These are phyloP conservation scores for Anacardium occidentale DNA, from an alignment of 345 rosid genomes.

Conservation along the genomic window DNA sequence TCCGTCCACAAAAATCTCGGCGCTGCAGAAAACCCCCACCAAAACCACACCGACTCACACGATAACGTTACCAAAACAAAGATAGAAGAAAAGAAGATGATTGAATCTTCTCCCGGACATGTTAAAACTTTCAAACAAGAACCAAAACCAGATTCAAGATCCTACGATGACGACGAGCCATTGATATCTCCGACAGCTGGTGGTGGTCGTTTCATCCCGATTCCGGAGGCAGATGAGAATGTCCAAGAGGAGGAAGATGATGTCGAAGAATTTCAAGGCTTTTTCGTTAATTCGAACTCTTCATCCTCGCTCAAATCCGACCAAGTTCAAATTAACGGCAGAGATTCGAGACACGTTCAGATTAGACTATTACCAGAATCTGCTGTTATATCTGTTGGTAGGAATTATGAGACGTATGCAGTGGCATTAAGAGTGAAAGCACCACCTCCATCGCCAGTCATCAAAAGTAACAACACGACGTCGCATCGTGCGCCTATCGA, in stretches of 20 bases:
- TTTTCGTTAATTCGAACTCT: slow-evolving; percentile 52
- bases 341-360: slow-evolving; percentile 58
- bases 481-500: slow-evolving; percentile 69
- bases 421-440: slow-evolving; percentile 64
- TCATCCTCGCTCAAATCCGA: slow-evolving; percentile 47
- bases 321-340: slow-evolving; percentile 28
- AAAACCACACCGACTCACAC: slow-evolving; percentile 18
- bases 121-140: slow-evolving; percentile 11
- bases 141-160: slow-evolving; percentile 34
- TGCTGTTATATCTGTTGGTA: slow-evolving; percentile 55
- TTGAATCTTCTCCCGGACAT: slow-evolving; percentile 39
- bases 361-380: slow-evolving; percentile 59
- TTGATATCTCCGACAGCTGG: slow-evolving; percentile 49
- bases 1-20: slow-evolving; percentile 31
- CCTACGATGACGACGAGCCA: slow-evolving; percentile 85
- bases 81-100: slow-evolving; percentile 32
- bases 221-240: slow-evolving; percentile 71
- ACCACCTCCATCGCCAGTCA: slow-evolving; percentile 40
- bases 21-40: neutral
- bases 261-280: slow-evolving; percentile 74
- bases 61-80: slow-evolving; percentile 21
- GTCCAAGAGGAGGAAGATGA: slow-evolving; percentile 34
- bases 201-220: slow-evolving; percentile 44
- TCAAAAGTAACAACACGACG: slow-evolving; percentile 16
- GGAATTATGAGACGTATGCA: slow-evolving; percentile 62